These are phyloP conservation scores for Gossypium davidsonii DNA, from an alignment of 441 rosid genomes.

Conservation along the genomic window DNA sequence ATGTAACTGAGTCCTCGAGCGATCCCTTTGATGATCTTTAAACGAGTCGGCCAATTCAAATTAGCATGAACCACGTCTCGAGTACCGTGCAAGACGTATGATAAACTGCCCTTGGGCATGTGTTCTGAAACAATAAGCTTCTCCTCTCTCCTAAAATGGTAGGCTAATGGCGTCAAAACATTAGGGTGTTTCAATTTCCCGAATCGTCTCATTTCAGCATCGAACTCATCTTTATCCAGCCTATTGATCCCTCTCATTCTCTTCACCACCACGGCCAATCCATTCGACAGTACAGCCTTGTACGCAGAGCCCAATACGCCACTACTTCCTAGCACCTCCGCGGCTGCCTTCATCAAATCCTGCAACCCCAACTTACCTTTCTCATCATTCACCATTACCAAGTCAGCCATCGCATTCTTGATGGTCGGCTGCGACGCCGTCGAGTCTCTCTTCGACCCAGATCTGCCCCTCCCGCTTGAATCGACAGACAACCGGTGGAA, in stretches of 20 bases:
- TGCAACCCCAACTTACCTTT: slow-evolving; percentile 68
- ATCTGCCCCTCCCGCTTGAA: not conserved
- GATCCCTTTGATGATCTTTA: slow-evolving; percentile 63
- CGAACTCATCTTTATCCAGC: slow-evolving; percentile 51
- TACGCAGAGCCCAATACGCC: slow-evolving; percentile 85
- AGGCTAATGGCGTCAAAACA: slow-evolving; percentile 66
- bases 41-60: slow-evolving; percentile 62
- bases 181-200: slow-evolving; percentile 54
- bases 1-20: slow-evolving; percentile 56
- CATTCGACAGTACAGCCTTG: slow-evolving; percentile 63
- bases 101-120: slow-evolving; percentile 71
- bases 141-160: slow-evolving; percentile 74
- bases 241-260: slow-evolving; percentile 72
- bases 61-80: slow-evolving; percentile 52
- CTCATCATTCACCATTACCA: slow-evolving; percentile 60
- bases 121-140: slow-evolving; percentile 70
- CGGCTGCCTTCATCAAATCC: slow-evolving; percentile 90
- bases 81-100: slow-evolving; percentile 72
- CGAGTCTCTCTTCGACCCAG: slow-evolving; percentile 7
- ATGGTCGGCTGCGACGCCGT: slow-evolving; percentile 1
- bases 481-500: slow-evolving; percentile 5
- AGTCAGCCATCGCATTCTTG: slow-evolving; percentile 40
- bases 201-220: slow-evolving; percentile 54
- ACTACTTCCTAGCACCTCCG: slow-evolving; percentile 78
- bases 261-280: slow-evolving; percentile 76